phyloP scores from a whole-genome alignment of 179 eudicot species.

The Vitellaria paradoxa region DNA sequence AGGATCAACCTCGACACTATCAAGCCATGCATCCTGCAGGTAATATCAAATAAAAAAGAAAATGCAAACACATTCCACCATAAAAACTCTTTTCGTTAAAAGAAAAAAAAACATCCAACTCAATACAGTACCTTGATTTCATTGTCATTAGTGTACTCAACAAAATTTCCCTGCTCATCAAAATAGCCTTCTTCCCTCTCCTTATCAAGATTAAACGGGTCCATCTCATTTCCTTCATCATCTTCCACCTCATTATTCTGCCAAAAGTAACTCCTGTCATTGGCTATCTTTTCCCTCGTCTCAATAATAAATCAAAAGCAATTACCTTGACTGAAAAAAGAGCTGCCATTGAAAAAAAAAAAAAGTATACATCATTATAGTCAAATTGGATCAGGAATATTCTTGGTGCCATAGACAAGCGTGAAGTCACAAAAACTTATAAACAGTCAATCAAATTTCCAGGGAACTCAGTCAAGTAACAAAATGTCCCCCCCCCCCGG shows the following conservation, averaged over 20 bases:
- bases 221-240: constrained; percentile 71
- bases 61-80: not conserved
- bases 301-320: constrained; percentile 15
- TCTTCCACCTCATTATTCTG: constrained; percentile 68
- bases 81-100: not conserved
- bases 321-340: constrained; percentile 6
- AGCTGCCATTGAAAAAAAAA: constrained; percentile 6
- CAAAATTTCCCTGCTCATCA: constrained; percentile 86
- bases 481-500: not conserved
- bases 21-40: constrained; percentile 98
- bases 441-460: not conserved
- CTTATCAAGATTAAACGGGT: constrained; percentile 78
- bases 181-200: constrained; percentile 98
- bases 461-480: not conserved
- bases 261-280: constrained; percentile 22
- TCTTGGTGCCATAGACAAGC: not conserved
- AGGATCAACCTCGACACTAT: constrained; percentile 63
- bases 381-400: not conserved
- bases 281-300: constrained; percentile 13
- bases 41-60: not conserved
- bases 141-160: constrained; percentile 65
- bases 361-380: not conserved
- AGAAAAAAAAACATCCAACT: not conserved
- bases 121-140: constrained; percentile 68
- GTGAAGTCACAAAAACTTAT: not conserved